A percentile compares a stretch with the other conserved stretches of the same genome.
phyloP scores from a whole-genome alignment of 257 asterid species.

The Gentiana dahurica region DNA sequence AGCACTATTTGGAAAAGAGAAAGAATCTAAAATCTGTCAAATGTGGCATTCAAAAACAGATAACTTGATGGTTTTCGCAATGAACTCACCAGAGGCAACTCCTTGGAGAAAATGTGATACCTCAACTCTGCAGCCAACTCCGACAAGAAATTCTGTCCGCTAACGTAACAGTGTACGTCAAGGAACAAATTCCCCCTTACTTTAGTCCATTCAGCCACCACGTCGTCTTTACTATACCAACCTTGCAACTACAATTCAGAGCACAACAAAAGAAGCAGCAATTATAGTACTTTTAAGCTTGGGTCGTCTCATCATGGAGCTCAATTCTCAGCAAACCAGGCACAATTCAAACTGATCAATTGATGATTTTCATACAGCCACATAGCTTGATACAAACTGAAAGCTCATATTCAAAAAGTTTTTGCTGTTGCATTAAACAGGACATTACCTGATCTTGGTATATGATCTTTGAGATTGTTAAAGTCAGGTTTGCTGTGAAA shows the following conservation, averaged over 20 bases:
- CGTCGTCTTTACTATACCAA: conserved; percentile 84
- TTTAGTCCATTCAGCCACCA: conserved; percentile 87
- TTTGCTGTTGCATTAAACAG: not conserved
- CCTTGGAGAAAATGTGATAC: conserved; percentile 91
- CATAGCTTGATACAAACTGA: not conserved
- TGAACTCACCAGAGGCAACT: conserved; percentile 70
- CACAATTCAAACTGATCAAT: not conserved
- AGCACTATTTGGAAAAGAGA: too few species aligned
- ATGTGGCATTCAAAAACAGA: too few species aligned
- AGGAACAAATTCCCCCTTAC: conserved; percentile 60
- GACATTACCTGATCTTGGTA: conserved; percentile 52
- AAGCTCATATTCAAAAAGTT: not conserved
- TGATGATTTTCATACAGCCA: not conserved
- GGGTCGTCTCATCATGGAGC: not conserved
- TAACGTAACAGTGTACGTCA: conserved; percentile 81
- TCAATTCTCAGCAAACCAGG: not conserved
- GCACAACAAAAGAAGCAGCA: too few species aligned
- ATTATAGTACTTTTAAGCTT: not conserved
- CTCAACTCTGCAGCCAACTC: conserved; percentile 84
- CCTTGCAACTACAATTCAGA: conserved; percentile 51
- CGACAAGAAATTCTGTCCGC: conserved; percentile 58
- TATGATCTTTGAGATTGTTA: conserved; percentile 59
- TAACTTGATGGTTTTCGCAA: not conserved
- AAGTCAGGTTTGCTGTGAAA: conserved; percentile 57
- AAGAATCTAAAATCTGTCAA: too few species aligned